Evolutionary conservation across 2,329 filamentous ascomycete species (phyloP).

Genomic region (Furcasterigmium furcatum): DNA sequence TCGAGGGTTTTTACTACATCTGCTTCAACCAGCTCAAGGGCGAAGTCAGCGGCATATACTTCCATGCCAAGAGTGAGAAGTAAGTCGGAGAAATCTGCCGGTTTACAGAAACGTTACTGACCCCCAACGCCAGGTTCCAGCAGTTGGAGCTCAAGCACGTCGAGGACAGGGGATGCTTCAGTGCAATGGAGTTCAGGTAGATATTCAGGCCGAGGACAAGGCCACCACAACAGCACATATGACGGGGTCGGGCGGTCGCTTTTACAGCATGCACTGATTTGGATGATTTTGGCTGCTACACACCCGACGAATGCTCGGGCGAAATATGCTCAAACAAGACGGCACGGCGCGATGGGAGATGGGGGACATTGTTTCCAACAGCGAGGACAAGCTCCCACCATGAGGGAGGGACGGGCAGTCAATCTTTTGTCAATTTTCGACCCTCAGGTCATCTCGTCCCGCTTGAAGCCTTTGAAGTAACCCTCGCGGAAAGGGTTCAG

Average conservation of each 20-base stretch:
- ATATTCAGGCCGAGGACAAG: not conserved
- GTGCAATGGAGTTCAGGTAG: conserved; percentile 75
- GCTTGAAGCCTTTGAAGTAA: conserved; percentile 55
- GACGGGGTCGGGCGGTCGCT: not conserved
- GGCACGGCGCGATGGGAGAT: too few relatives aligned
- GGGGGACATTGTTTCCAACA: too few relatives aligned
- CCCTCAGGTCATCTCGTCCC: conserved; percentile 14
- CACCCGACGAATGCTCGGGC: too few relatives aligned
- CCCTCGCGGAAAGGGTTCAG: conserved; percentile 58
- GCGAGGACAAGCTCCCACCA: not conserved
- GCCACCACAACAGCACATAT: not conserved
- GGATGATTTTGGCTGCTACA: not conserved
- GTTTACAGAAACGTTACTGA: not conserved
- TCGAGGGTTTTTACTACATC: conserved; percentile 98
- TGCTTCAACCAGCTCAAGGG: conserved; percentile 93
- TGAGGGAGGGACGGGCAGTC: not conserved
- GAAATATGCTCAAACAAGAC: too few relatives aligned
- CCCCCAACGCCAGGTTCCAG: conserved; percentile 64
- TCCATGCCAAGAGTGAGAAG: conserved; percentile 97
- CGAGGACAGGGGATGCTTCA: conserved; percentile 77
- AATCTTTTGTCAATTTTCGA: not conserved
- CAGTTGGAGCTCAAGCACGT: conserved; percentile 90
- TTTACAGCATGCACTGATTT: not conserved
- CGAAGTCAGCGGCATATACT: conserved; percentile 90
- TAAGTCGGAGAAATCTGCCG: conserved; percentile 43